Evolutionary conservation across 129 eudicot genomes (phyloP).

Genomic region (Ambrosia trifida): DNA sequence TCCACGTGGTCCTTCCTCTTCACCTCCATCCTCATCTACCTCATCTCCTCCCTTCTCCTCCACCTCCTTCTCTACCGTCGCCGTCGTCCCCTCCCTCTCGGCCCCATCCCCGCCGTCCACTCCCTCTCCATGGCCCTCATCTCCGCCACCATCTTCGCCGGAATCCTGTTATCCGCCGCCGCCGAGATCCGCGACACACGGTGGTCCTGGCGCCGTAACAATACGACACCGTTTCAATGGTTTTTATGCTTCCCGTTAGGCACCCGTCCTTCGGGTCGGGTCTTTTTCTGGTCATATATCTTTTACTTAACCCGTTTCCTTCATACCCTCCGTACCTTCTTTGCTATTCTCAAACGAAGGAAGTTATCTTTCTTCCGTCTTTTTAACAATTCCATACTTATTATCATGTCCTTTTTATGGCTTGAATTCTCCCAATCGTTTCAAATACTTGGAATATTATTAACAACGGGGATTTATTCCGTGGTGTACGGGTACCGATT

Average conservation of each 20-base stretch:
- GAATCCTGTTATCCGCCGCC: constrained; percentile 70
- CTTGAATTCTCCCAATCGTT: constrained; percentile 86
- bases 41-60: constrained; percentile 49
- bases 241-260: constrained; percentile 86
- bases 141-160: constrained; percentile 74
- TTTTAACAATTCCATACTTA: constrained; percentile 63
- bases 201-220: constrained; percentile 75
- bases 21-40: constrained; percentile 55
- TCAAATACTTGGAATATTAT: constrained; percentile 63
- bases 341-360: constrained; percentile 48
- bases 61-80: constrained; percentile 53
- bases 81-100: constrained; percentile 59
- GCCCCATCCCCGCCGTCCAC: constrained; percentile 76
- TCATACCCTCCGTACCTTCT: constrained; percentile 58
- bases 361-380: constrained; percentile 50
- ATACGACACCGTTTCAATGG: constrained; percentile 75
- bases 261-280: constrained; percentile 91
- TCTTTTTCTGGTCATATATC: constrained; percentile 86
- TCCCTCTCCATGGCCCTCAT: constrained; percentile 59
- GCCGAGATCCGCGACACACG: constrained; percentile 91
- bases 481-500: constrained; percentile 80
- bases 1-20: constrained; percentile 85
- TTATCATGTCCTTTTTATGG: constrained; percentile 69
- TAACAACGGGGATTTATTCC: constrained; percentile 53
- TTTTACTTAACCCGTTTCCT: constrained; percentile 82